These are phyloP conservation scores for Coniochaeta sp. DNA, from an alignment of 2,329 filamentous ascomycete species.

Conservation along the genomic window DNA sequence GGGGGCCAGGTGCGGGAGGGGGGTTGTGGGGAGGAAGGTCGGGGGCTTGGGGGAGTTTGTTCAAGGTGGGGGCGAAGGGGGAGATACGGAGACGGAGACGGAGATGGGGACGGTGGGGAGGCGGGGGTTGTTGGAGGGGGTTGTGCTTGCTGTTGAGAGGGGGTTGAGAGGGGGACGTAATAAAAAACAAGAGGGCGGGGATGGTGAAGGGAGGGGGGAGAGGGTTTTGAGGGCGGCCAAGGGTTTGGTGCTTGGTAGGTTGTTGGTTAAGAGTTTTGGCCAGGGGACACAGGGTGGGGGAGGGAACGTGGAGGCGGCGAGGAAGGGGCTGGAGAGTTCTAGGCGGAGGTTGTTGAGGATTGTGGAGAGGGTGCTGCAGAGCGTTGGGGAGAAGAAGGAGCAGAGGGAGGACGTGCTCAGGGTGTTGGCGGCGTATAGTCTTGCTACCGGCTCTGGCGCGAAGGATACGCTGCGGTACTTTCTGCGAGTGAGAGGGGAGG, in stretches of 20 bases:
- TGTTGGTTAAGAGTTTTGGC: conserved; percentile 67
- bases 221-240: conserved; percentile 57
- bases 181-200: no score
- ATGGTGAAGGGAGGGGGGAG: conserved; percentile 31
- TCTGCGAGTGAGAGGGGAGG: conserved; percentile 62
- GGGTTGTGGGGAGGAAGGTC: conserved; percentile 60
- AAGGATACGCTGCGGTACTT: conserved; percentile 76
- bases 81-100: conserved; percentile 17
- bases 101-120: conserved; percentile 29
- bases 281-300: conserved; percentile 24
- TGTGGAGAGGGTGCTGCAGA: conserved; percentile 63
- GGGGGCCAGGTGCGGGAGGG: conserved; percentile 69
- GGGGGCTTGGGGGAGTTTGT: conserved; percentile 46
- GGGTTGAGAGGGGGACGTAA: conserved; percentile 37
- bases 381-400: conserved; percentile 43
- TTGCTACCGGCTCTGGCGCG: conserved; percentile 73
- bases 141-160: conserved; percentile 39
- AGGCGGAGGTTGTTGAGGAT: conserved; percentile 57
- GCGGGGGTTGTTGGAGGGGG: conserved; percentile 43
- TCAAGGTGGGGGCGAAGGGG: conserved; percentile 20
- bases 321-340: conserved; percentile 55
- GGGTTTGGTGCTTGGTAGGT: conserved; percentile 65
- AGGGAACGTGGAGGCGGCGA: conserved; percentile 48
- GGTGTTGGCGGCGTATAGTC: conserved; percentile 72
- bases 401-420: conserved; percentile 55